Percentiles rank a stretch among this genome's conserved stretches.
These are phyloP conservation scores for Sporodiniella umbellata DNA, from an alignment of 371 early-diverging fungal genomes.

Conservation along the genomic window DNA sequence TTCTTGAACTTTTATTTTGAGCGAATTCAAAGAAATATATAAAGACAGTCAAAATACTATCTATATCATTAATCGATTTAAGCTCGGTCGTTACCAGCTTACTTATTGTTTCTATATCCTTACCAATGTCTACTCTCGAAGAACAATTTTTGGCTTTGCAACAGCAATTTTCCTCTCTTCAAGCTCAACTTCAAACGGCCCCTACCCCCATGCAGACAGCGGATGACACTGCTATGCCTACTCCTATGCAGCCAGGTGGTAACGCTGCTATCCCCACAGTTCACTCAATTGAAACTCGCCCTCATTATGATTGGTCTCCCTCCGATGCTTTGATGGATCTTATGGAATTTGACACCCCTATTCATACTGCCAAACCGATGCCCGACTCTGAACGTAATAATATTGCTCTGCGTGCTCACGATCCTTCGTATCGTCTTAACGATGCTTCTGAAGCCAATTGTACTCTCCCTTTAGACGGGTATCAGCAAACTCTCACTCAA, in stretches of 20 bases:
- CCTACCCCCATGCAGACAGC: background rate
- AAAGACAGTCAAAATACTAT: background rate
- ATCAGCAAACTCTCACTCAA: background rate
- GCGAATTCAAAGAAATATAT: constrained; percentile 4
- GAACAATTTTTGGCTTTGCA: background rate
- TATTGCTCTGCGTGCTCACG: constrained; percentile 8
- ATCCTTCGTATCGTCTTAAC: constrained; percentile 4
- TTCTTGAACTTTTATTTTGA: constrained; percentile 4
- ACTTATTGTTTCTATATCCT: background rate
- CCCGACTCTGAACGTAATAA: constrained; percentile 13
- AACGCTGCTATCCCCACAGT: background rate
- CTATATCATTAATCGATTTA: background rate
- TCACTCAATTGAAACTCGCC: constrained; percentile 2
- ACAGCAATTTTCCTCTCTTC: constrained; percentile 2
- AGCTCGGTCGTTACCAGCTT: constrained; percentile 9
- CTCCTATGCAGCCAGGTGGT: background rate
- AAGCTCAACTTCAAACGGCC: background rate
- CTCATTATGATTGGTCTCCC: constrained; percentile 12
- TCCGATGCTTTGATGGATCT: background rate
- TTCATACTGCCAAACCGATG: background rate
- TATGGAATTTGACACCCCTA: background rate
- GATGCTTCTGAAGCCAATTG: background rate
- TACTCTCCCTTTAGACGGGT: background rate
- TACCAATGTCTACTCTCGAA: constrained; percentile 2
- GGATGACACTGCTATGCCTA: background rate